These are phyloP conservation scores for Syzygium jambos DNA, from an alignment of 345 rosid genomes.

Conservation along the genomic window DNA sequence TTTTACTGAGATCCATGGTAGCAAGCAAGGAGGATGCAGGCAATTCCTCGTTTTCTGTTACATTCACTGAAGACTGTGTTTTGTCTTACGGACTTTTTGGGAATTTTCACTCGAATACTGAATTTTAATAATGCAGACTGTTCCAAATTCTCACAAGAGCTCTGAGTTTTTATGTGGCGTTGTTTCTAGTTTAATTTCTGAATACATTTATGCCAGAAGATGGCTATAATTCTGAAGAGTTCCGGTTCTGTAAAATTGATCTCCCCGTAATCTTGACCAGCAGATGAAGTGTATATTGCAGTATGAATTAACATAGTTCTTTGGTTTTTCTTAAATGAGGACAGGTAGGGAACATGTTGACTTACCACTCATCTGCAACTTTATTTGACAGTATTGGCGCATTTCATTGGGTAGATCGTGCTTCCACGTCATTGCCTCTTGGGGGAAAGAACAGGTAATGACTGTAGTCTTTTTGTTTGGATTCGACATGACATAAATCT, in stretches of 20 bases:
- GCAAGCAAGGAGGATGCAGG: neutral
- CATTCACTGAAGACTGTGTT: neutral
- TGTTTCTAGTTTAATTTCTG: neutral
- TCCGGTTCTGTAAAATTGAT: neutral
- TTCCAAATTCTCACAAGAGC: neutral
- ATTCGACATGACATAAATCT: neutral
- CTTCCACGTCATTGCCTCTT: constrained; percentile 34
- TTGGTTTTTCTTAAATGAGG: neutral
- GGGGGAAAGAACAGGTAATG: constrained; percentile 39
- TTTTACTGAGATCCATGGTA: neutral
- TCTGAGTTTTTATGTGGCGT: neutral
- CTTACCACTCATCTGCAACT: neutral
- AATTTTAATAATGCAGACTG: neutral
- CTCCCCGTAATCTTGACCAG: neutral
- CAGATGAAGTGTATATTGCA: neutral
- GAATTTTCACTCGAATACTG: neutral
- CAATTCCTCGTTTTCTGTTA: neutral
- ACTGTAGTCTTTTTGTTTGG: neutral
- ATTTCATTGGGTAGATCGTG: constrained; percentile 83
- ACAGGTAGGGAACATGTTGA: neutral
- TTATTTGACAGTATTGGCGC: constrained; percentile 61
- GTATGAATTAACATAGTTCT: neutral
- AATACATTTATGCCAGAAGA: neutral
- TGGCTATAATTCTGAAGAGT: neutral
- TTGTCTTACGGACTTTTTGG: neutral